Conservation (phyloP, 2,329 filamentous ascomycete genomes). For the Dactylellina haptotyla region DNA sequence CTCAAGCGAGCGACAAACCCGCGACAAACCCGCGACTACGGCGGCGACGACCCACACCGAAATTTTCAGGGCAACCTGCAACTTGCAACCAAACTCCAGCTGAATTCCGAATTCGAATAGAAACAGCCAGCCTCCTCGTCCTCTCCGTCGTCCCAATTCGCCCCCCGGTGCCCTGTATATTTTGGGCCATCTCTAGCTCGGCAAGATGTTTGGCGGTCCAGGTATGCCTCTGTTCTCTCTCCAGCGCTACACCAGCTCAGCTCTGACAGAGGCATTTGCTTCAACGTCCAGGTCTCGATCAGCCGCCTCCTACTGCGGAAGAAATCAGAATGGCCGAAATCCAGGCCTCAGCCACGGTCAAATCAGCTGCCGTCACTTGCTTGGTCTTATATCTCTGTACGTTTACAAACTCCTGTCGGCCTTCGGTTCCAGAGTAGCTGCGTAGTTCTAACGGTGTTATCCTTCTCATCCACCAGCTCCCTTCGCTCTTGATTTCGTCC, state of each 20-base stretch:
- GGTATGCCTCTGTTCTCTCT: constrained; percentile 1
- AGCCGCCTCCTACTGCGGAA: constrained; percentile 76
- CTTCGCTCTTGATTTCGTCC: constrained; percentile 68
- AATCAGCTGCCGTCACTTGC: constrained; percentile 73
- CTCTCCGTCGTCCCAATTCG: too few relatives aligned
- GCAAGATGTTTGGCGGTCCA: constrained; percentile 57
- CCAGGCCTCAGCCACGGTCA: constrained; percentile 74
- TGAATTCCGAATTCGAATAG: background rate
- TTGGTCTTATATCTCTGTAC: constrained; percentile 80
- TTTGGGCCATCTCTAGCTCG: too few relatives aligned
- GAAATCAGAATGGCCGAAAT: constrained; percentile 72
- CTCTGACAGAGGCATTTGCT: too few relatives aligned
- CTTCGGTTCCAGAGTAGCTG: too few relatives aligned
- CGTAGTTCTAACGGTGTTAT: background rate
- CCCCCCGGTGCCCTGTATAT: too few relatives aligned
- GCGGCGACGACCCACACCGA: too few relatives aligned
- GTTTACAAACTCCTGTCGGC: too few relatives aligned
- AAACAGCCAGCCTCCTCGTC: too few relatives aligned
- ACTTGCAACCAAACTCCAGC: background rate
- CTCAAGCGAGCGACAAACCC: constrained; percentile 42
- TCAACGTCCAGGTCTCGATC: constrained; percentile 65
- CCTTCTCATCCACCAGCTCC: constrained; percentile 63
- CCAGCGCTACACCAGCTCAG: background rate
- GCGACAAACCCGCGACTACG: too few relatives aligned
- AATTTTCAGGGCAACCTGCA: too few relatives aligned